Evolutionary conservation across 2,329 filamentous ascomycete genomes (phyloP).

Genomic region (Paracamarosporium sp.): DNA sequence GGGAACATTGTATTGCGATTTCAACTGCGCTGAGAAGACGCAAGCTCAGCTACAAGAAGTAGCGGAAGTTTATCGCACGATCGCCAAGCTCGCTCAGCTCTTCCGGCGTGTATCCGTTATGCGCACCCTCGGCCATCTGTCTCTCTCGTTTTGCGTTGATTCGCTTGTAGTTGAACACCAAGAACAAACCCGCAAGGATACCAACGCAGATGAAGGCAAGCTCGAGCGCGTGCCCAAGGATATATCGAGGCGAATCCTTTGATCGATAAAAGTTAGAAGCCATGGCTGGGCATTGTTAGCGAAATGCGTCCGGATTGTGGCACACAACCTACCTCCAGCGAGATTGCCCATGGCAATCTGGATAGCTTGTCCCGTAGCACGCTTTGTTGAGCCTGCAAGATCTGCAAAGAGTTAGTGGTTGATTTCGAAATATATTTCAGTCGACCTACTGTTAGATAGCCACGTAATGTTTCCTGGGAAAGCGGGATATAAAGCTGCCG

Average conservation of each 20-base stretch:
- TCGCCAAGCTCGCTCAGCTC: constrained; percentile 67
- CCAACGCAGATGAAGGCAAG: constrained; percentile 58
- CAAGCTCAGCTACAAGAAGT: constrained; percentile 57
- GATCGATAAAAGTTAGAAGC: constrained; percentile 74
- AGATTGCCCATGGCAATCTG: constrained; percentile 59
- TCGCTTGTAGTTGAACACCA: constrained; percentile 59
- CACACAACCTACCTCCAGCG: constrained; percentile 32
- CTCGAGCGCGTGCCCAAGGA: constrained; percentile 59
- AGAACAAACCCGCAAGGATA: constrained; percentile 51
- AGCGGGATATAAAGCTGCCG: constrained; percentile 45
- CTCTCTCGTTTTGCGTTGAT: constrained; percentile 65
- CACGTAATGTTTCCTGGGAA: constrained; percentile 54
- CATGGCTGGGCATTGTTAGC: constrained; percentile 58
- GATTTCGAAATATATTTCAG: not conserved
- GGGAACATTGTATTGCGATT: not conserved
- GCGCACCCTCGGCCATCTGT: constrained; percentile 43
- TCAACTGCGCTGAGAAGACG: not conserved
- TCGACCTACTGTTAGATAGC: constrained; percentile 58
- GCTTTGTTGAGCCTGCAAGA: constrained; percentile 60
- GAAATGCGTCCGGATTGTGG: not conserved
- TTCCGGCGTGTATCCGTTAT: constrained; percentile 53
- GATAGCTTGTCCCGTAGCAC: constrained; percentile 55
- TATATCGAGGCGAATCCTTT: constrained; percentile 57
- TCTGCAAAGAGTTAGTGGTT: constrained; percentile 49
- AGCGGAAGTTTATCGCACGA: constrained; percentile 67